A percentile compares a stretch with the other conserved stretches of the same genome.
Conservation (phyloP, 2,329 filamentous ascomycete species). For the Aspergillus sp. region DNA sequence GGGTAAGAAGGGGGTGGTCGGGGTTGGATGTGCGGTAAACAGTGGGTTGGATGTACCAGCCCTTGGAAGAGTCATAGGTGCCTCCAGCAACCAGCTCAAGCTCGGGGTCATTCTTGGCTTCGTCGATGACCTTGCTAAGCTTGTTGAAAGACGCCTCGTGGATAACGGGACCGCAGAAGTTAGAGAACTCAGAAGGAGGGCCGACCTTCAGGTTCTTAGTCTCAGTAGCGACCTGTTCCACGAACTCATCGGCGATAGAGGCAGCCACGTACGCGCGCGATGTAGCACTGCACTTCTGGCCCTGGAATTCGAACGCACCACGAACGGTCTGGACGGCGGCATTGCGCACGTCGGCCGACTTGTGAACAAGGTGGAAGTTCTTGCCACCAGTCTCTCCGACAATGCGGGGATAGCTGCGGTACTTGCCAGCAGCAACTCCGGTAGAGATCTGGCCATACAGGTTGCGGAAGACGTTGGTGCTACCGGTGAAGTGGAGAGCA, state of each 20-base stretch:
- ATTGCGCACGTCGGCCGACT: constrained; percentile 73
- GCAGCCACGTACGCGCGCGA: constrained; percentile 76
- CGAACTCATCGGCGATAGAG: constrained; percentile 73
- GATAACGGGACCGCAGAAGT: constrained; percentile 87
- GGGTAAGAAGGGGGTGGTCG: constrained; percentile 69
- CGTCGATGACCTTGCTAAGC: constrained; percentile 72
- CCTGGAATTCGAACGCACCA: constrained; percentile 86
- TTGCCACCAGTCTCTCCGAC: constrained; percentile 91
- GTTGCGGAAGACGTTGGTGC: constrained; percentile 84
- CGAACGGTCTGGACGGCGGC: constrained; percentile 80
- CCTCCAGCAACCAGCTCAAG: constrained; percentile 74
- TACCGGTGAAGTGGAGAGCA: constrained; percentile 92
- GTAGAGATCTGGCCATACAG: constrained; percentile 83
- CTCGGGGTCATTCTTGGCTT: constrained; percentile 71
- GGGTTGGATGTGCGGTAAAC: constrained; percentile 75
- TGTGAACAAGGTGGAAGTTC: constrained; percentile 86
- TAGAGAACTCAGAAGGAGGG: constrained; percentile 66
- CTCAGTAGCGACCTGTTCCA: constrained; percentile 65
- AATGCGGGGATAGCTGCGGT: constrained; percentile 81
- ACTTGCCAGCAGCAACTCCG: constrained; percentile 77
- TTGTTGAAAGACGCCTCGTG: constrained; percentile 80
- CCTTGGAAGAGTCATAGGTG: constrained; percentile 72
- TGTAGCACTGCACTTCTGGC: constrained; percentile 87
- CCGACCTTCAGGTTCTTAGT: constrained; percentile 70
- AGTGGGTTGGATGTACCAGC: constrained; percentile 82